Evolutionary conservation across 345 rosid genomes (phyloP).

Genomic region (Conringia planisiliqua): DNA sequence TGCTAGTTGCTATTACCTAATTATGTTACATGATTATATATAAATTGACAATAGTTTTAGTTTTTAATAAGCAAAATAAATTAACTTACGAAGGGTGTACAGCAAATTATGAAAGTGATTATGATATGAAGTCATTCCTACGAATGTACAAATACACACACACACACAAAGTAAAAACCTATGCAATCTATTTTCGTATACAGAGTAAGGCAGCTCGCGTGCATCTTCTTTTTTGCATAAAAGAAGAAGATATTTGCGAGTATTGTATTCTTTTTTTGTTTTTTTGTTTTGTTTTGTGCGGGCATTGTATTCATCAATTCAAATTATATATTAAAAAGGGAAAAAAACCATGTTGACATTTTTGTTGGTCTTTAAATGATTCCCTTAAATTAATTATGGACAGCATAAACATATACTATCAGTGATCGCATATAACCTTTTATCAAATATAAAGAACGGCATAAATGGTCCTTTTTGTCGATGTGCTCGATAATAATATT

Average conservation of each 20-base stretch:
- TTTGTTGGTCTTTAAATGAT: background rate
- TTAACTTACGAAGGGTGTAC: background rate
- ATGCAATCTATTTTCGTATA: no score
- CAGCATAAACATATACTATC: background rate
- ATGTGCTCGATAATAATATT: background rate
- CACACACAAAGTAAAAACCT: background rate
- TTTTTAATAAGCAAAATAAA: background rate
- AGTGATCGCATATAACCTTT: background rate
- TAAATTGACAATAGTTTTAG: background rate
- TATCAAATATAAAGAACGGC: slow-evolving; percentile 10
- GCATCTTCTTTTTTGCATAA: no score
- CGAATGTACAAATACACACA: background rate
- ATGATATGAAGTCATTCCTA: background rate
- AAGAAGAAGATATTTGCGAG: no score
- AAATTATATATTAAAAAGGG: background rate
- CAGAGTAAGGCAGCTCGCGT: no score
- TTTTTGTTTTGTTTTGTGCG: no score
- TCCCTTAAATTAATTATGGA: background rate
- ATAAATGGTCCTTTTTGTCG: slow-evolving; percentile 2
- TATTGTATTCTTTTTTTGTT: no score
- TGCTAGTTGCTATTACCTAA: background rate
- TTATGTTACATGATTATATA: background rate
- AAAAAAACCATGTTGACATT: background rate
- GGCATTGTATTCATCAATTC: background rate
- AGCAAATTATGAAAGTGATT: background rate